phyloP scores from a whole-genome alignment of 257 asterid species.

The Penstemon barbatus region DNA sequence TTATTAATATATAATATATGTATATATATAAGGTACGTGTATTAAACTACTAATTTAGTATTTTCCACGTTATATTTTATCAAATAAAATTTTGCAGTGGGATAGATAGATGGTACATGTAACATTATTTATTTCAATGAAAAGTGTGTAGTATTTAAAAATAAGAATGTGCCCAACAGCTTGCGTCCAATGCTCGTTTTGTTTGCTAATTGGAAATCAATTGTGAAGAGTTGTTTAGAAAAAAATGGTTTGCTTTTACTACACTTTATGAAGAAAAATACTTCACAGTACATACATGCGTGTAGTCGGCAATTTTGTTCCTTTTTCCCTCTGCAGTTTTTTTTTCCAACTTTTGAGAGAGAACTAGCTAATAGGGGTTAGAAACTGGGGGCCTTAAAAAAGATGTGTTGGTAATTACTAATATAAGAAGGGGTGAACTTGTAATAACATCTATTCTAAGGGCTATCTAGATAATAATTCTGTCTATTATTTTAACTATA shows the following conservation, averaged over 20 bases:
- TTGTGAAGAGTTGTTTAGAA: slow-evolving; percentile 11
- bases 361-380: not conserved
- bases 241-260: slow-evolving; percentile 31
- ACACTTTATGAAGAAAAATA: slow-evolving; percentile 17
- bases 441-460: too few species aligned
- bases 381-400: not conserved
- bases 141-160: not conserved
- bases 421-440: too few species aligned
- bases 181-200: slow-evolving; percentile 30
- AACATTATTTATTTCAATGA: not conserved
- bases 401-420: too few species aligned
- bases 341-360: not conserved
- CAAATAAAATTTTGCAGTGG: too few species aligned
- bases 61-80: too few species aligned
- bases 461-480: too few species aligned
- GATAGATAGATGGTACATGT: not conserved
- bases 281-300: not conserved
- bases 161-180: slow-evolving; percentile 27
- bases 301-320: slow-evolving; percentile 15
- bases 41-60: too few species aligned
- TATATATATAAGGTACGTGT: too few species aligned
- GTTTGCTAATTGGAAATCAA: slow-evolving; percentile 30
- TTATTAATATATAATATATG: too few species aligned
- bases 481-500: too few species aligned
- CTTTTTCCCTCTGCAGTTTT: not conserved